Evolutionary conservation across 495 filamentous ascomycete genomes (phyloP).

Genomic region (Aspergillus affinis): DNA sequence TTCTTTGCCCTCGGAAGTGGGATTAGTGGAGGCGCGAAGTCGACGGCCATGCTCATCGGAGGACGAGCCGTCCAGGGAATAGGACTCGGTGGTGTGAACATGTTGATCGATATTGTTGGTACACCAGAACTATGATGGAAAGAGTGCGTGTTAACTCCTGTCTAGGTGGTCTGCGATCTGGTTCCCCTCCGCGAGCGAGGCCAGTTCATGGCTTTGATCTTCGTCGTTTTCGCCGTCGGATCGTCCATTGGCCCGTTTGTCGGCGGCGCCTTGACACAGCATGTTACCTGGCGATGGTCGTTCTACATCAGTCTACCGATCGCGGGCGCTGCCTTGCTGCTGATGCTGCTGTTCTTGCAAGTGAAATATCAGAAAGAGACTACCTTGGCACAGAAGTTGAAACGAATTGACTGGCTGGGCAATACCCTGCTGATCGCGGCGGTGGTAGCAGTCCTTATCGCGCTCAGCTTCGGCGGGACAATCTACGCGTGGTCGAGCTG

Average conservation of each 20-base stretch:
- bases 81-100: slow-evolving; percentile 19
- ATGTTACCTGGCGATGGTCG: slow-evolving; percentile 3
- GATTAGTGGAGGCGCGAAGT: slow-evolving; percentile 36
- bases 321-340: neutral
- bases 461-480: slow-evolving; percentile 51
- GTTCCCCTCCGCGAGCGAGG: slow-evolving; percentile 31
- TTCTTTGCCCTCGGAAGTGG: slow-evolving; percentile 46
- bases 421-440: slow-evolving; percentile 45
- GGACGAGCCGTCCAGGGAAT: slow-evolving; percentile 24
- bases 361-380: slow-evolving; percentile 26
- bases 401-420: slow-evolving; percentile 52
- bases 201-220: slow-evolving; percentile 15
- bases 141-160: neutral
- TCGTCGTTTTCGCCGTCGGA: slow-evolving; percentile 1
- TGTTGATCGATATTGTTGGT: slow-evolving; percentile 19
- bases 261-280: neutral
- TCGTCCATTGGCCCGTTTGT: neutral
- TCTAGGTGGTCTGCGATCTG: slow-evolving; percentile 25
- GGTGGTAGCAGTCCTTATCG: slow-evolving; percentile 45
- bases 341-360: slow-evolving; percentile 15
- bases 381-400: slow-evolving; percentile 26
- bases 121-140: neutral
- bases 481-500: slow-evolving; percentile 50
- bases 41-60: slow-evolving; percentile 26
- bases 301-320: slow-evolving; percentile 10